Evolutionary conservation across 2,329 filamentous ascomycete species (phyloP), one percentile per base, ranked within the genome.

Genomic region (Alternaria triticina): DNA sequence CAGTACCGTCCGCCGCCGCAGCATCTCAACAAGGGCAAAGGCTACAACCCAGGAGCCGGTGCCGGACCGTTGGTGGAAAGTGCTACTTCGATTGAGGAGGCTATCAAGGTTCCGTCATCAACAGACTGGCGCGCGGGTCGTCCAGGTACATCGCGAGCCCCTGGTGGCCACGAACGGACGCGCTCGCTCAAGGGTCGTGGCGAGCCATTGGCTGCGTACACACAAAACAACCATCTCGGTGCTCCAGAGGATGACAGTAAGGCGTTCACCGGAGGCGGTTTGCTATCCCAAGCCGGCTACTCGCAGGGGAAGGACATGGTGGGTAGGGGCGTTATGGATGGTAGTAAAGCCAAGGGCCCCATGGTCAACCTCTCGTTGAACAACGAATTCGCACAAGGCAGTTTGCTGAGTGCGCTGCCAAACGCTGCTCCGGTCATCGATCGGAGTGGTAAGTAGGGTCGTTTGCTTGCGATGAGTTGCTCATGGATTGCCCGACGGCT

Each of bases 1-100:
- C 83, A 84, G 52, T 91, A 90, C 72, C 83, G 86, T 54, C 89
- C 91, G 65, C 85, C 89, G 7, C 89, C 89, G 17, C 84, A 90
- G 76, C 85, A 85, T 72, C 79, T 82, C 52, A 83, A 85, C 15
- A 85, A 85, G 62, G 87, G 87, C 9, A 85, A 84, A 61, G 88
- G 87, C 5, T 82, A 77, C 71, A 65, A 71, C 4, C 77, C 77
- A 2, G 79, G 80, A 9, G 70, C 73, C 3, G 59, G 77, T 8
- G 65, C 79, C 2, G 83, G 82, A 4, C 81, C 80, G 2, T 74
- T 85, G 6, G 80, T 85, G 22, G 82, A 84, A 28, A 79, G 74
- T 45, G 83, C 83, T 22, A 84, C 83, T 1, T 81, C 78, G 2
- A 78, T 82, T 5, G 83, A 80, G 28, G 78, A 79, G 51, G 74